Conservation (phyloP, 2,329 filamentous ascomycete genomes). For the Simplicillium sp. region DNA sequence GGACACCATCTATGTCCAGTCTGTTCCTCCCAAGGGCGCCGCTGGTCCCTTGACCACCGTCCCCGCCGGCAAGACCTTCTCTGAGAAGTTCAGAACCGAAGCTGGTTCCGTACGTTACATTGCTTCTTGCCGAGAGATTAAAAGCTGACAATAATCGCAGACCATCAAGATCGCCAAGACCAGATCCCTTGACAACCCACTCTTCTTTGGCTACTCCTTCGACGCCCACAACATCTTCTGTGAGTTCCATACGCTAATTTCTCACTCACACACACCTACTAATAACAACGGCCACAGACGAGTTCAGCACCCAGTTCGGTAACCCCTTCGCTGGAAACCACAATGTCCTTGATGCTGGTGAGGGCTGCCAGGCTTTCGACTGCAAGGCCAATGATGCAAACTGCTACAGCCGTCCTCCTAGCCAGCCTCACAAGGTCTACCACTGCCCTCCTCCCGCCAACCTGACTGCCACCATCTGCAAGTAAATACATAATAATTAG, state of each 20-base stretch:
- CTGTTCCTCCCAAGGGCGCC: slow-evolving; percentile 21
- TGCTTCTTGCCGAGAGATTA: neutral
- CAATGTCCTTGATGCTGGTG: slow-evolving; percentile 25
- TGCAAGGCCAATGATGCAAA: slow-evolving; percentile 21
- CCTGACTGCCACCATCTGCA: slow-evolving; percentile 20
- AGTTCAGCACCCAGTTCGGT: slow-evolving; percentile 28
- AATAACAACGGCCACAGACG: slow-evolving; percentile 17
- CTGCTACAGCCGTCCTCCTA: slow-evolving; percentile 28
- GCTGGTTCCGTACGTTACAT: slow-evolving; percentile 23
- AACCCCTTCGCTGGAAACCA: slow-evolving; percentile 27
- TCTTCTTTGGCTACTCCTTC: slow-evolving; percentile 34
- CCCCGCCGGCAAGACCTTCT: slow-evolving; percentile 21
- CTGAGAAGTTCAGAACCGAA: slow-evolving; percentile 19
- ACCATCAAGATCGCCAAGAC: slow-evolving; percentile 30
- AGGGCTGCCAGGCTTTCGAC: slow-evolving; percentile 27
- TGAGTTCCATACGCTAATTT: slow-evolving; percentile 12
- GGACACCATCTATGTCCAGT: slow-evolving; percentile 24
- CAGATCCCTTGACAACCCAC: slow-evolving; percentile 23
- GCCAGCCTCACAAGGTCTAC: slow-evolving; percentile 24
- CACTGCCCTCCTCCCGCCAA: slow-evolving; percentile 29
- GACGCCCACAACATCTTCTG: slow-evolving; percentile 29
- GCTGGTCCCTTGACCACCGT: slow-evolving; percentile 22
- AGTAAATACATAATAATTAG: slow-evolving; percentile 1
- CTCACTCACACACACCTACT: slow-evolving; percentile 1
- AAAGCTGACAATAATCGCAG: slow-evolving; percentile 11